Base-by-base conservation (phyloP, 768 basidiomycete genomes). In the Crucibulum laeve region DNA sequence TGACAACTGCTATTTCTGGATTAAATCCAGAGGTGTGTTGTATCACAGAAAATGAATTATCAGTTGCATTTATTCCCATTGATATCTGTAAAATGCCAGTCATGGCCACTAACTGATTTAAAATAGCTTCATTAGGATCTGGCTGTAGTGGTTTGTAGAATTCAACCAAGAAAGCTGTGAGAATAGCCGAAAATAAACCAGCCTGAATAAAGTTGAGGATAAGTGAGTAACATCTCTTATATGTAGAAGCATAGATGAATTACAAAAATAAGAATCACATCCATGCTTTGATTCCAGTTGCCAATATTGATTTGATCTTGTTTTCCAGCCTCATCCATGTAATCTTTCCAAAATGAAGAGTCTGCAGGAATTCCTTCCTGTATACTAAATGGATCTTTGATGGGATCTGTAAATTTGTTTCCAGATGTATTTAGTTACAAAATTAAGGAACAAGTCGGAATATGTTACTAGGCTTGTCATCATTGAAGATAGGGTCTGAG, bases 141-240 rank as follows among this genome's bases (percentile, higher is more conserved):
- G 48, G 46, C 34, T 54, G 46, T 28, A 53, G 19, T 5, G 17
- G 40, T n/a, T 48, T 14, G 26, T 53, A 51, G 28, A 53, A 53
- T 26, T 53, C 53, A 18, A 53, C 45, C 25, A 53, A 42, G 23
- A 57, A 57, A 11, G 53, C 55, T 13, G 55, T 57, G 22, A 55
- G 39, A 19, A 57, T 57, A 13, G 44, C 55, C 10, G 55, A 32
- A 15, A 32, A 32, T 32, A 32, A 15, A 32, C 30, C 30, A 32
- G 30, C 30, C 30, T 32, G 15, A 57, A 40, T 43, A 38, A 32
- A 15, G 34, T 22, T 43, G 4, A 37, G 41, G 14, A 15, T 15
- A 4, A 32, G 2, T n/a, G 2, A 32, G 15, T 32, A 32, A 13
- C 11, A 32, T 15, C 30, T 13, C 11, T 3, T 14, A 0, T 7